Percentiles rank a stretch among this genome's conserved stretches.
Evolutionary conservation across 2,329 filamentous ascomycete genomes (phyloP).

Genomic region (Aspergillus pseudotamarii): DNA sequence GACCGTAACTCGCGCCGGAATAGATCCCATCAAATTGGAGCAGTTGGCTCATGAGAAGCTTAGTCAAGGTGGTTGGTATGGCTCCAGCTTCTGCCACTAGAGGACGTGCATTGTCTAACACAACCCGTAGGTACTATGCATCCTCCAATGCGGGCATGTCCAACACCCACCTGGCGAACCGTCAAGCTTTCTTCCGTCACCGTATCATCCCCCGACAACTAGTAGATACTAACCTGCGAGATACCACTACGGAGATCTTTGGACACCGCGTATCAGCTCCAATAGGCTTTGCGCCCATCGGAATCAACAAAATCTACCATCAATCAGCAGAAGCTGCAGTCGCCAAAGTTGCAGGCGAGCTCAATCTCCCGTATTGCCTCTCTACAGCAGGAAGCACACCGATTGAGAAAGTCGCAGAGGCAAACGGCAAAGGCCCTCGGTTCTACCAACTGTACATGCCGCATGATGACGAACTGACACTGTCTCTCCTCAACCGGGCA

Average conservation of each 20-base stretch:
- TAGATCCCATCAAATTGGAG: conserved; percentile 61
- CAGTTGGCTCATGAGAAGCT: conserved; percentile 59
- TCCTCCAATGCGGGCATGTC: conserved; percentile 41
- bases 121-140: conserved; percentile 33
- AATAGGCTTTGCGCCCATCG: conserved; percentile 66
- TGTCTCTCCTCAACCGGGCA: conserved; percentile 60
- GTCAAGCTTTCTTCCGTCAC: conserved; percentile 66
- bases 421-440: conserved; percentile 56
- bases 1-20: background rate
- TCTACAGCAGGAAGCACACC: conserved; percentile 59
- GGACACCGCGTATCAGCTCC: conserved; percentile 62
- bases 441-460: conserved; percentile 69
- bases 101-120: background rate
- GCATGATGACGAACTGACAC: conserved; percentile 62
- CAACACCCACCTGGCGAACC: conserved; percentile 58
- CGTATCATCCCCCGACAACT: conserved; percentile 65
- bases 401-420: conserved; percentile 61
- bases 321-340: conserved; percentile 61
- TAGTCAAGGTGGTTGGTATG: conserved; percentile 58
- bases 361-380: conserved; percentile 62
- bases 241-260: conserved; percentile 62
- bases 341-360: conserved; percentile 61
- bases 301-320: conserved; percentile 69
- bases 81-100: background rate
- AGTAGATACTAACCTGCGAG: conserved; percentile 62